Conservation (phyloP, 2,329 filamentous ascomycete genomes). For the Colletotrichum ledebouriae region DNA sequence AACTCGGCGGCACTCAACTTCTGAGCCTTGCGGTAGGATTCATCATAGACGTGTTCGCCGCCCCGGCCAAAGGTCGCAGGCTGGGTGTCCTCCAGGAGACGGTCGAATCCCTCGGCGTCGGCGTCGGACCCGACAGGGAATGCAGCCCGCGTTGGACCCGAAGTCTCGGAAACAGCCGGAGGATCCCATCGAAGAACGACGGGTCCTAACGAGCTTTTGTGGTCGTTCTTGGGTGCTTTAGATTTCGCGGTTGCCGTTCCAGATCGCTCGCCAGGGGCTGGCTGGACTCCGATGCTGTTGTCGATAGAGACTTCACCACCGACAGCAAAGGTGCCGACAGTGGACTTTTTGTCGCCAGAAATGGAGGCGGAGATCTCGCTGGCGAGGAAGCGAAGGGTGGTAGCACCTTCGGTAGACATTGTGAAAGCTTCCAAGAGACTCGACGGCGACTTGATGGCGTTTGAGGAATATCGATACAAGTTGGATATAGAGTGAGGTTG, state of each 20-base stretch:
- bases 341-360: neutral
- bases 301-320: neutral
- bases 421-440: neutral
- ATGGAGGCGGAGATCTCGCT: neutral
- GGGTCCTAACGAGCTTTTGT: neutral
- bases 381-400: neutral
- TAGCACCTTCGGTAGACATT: neutral
- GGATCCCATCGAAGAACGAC: conserved; percentile 5
- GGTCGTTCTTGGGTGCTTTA: neutral
- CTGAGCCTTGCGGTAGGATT: conserved; percentile 64
- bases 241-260: too few species aligned
- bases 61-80: conserved; percentile 58
- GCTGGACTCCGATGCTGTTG: too few species aligned
- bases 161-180: neutral
- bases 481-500: too few species aligned
- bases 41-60: conserved; percentile 63
- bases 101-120: neutral
- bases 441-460: too few species aligned
- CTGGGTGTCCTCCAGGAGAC: neutral
- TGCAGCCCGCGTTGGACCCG: neutral
- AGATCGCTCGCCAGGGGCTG: too few species aligned
- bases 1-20: conserved; percentile 65
- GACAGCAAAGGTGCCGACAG: neutral
- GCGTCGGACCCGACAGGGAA: neutral
- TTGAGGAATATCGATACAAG: too few species aligned